These are phyloP conservation scores for Murraya koenigii DNA, from an alignment of 345 rosid species.

Conservation along the genomic window DNA sequence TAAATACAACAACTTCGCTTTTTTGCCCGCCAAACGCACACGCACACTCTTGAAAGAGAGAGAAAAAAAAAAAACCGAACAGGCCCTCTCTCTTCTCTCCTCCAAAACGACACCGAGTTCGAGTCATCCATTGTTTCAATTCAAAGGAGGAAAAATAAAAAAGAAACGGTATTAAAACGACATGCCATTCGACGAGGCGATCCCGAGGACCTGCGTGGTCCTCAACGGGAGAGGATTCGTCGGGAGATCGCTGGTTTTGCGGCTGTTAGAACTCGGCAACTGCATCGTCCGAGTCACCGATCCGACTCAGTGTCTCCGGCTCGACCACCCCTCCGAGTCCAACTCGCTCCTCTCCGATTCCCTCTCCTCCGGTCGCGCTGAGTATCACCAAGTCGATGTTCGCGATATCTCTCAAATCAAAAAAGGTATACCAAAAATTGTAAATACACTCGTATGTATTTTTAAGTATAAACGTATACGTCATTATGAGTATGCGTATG, in stretches of 20 bases:
- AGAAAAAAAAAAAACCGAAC: not conserved
- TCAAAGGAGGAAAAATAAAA: not conserved
- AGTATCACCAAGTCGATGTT: constrained; percentile 65
- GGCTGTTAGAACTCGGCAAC: constrained; percentile 56
- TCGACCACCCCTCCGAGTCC: constrained; percentile 40
- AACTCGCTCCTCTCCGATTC: constrained; percentile 61
- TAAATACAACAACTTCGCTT: not conserved
- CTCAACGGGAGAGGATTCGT: constrained; percentile 80
- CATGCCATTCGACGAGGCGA: constrained; percentile 32
- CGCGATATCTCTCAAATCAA: constrained; percentile 55
- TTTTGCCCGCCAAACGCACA: constrained; percentile 15
- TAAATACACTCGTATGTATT: too few species aligned
- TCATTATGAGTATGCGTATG: too few species aligned
- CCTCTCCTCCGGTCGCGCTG: constrained; percentile 64
- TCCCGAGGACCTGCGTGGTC: constrained; percentile 64
- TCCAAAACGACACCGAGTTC: not conserved
- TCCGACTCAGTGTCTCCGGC: constrained; percentile 45
- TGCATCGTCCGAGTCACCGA: constrained; percentile 92
- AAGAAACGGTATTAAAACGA: constrained; percentile 27
- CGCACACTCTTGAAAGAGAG: not conserved
- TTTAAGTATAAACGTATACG: too few species aligned
- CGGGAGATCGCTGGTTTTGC: constrained; percentile 71
- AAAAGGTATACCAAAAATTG: constrained; percentile 35
- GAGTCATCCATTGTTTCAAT: too few species aligned
- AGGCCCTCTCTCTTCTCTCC: not conserved